Percentiles rank a stretch among this genome's conserved stretches.
Evolutionary conservation across 2,329 filamentous ascomycete genomes (phyloP).

Genomic region (Penicillium verrucosum): DNA sequence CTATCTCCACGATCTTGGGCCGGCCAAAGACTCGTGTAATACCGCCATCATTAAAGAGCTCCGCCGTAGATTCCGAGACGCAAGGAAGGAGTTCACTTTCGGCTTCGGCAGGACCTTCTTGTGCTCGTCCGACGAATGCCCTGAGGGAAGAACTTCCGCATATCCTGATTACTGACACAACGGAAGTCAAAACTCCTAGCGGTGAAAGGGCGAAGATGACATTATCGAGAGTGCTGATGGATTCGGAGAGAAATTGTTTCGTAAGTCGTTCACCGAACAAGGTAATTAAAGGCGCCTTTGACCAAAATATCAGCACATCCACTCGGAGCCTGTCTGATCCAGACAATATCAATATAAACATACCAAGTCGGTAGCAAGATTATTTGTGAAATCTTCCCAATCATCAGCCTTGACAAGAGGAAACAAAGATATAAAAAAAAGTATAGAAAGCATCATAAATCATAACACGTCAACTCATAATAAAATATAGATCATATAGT

Average conservation of each 20-base stretch:
- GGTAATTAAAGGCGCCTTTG: slow-evolving; percentile 35
- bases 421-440: slow-evolving; percentile 18
- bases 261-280: slow-evolving; percentile 49
- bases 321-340: not conserved
- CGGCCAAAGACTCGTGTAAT: slow-evolving; percentile 39
- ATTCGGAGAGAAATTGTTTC: slow-evolving; percentile 50
- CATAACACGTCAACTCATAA: slow-evolving; percentile 2
- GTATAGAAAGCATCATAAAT: slow-evolving; percentile 1
- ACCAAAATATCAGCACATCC: not conserved
- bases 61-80: slow-evolving; percentile 46
- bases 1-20: slow-evolving; percentile 35
- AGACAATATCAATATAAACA: not conserved
- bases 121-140: slow-evolving; percentile 46
- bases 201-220: slow-evolving; percentile 50
- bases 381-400: slow-evolving; percentile 41
- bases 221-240: slow-evolving; percentile 41
- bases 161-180: slow-evolving; percentile 47
- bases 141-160: slow-evolving; percentile 44
- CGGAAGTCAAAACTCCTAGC: slow-evolving; percentile 45
- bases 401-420: slow-evolving; percentile 24
- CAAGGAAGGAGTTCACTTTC: slow-evolving; percentile 49
- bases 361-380: slow-evolving; percentile 41
- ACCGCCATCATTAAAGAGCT: slow-evolving; percentile 45
- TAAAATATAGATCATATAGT: not conserved
- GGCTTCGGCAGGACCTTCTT: slow-evolving; percentile 42